Evolutionary conservation across 78 protist genomes (phyloP), one percentile per base, ranked within the genome.

Genomic region (Bigelowiella natans): DNA sequence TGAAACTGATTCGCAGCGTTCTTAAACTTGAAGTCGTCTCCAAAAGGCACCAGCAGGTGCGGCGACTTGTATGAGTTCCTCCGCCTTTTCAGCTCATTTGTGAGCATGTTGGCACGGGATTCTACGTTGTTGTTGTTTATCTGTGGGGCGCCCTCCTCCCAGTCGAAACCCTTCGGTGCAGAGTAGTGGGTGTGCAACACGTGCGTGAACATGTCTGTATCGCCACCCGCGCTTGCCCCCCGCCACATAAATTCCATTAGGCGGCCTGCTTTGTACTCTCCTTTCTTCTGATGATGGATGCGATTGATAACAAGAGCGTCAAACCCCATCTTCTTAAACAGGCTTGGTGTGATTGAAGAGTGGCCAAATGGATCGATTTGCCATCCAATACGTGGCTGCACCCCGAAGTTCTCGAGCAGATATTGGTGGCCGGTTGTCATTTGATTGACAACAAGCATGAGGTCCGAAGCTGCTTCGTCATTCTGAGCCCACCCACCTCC

Each of bases 291-390:
- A 39, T 40, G 26, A 83, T 73, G 91, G 0, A 89, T 11, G 2
- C 91, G 36, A n/a, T 89, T 39, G 86, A 89, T 89, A 18, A 89
- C 91, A 1, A 26, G 86, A 0, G 84, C 85, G 0, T 28, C 34
- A 26, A 89, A 11, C 28, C 91, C 85, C 39, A 7, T 36, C 38
- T 28, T n/a, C 0, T 7, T 29, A 36, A 89, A 1, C 18, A 40
- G 37, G 18, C 38, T 38, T 0, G 91, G 73, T 38, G 51, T 82
- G 1, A 38, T 2, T 2, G 83, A 2, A 36, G 63, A 36, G 38
- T 73, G 88, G 39, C 93, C 93, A 51, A 92, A 92, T 37, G 93
- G 93, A 29, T 92, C 93, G 0, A 92, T 40, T 39, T 92, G 93
- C 93, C 93, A 92, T 2, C 93, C 90, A 0, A 39, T 0, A n/a